These are phyloP conservation scores for Leptomonas seymouri DNA, from an alignment of 208 protist species.

Conservation along the genomic window DNA sequence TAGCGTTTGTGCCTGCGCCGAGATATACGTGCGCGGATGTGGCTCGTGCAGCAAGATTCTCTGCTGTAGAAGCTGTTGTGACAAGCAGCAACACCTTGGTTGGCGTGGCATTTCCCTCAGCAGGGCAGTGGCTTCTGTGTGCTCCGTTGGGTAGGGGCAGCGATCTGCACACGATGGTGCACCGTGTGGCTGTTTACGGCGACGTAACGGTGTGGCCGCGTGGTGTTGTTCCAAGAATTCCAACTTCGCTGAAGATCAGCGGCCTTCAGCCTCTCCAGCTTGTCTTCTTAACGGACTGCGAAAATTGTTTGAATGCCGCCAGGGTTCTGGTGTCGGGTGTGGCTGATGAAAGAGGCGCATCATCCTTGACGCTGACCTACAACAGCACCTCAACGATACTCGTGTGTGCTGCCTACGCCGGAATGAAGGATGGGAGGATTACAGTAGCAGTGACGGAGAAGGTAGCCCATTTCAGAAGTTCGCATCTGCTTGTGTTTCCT, in stretches of 20 bases:
- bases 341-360: slow-evolving; percentile 1
- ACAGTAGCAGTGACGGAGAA: slow-evolving; percentile 11
- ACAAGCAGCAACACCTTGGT: slow-evolving; percentile 2
- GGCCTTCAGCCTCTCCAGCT: slow-evolving; percentile 1
- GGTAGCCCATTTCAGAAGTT: neutral
- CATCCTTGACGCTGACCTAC: slow-evolving; percentile 4
- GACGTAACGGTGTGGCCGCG: neutral
- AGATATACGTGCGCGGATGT: slow-evolving; percentile 1
- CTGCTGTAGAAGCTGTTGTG: neutral
- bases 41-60: neutral
- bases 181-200: slow-evolving; percentile 9
- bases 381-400: slow-evolving; percentile 2
- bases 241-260: neutral
- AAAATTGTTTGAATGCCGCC: neutral
- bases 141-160: neutral
- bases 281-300: neutral
- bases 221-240: neutral
- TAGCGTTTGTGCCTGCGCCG: slow-evolving; percentile 8
- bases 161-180: neutral
- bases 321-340: neutral
- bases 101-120: neutral
- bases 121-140: slow-evolving; percentile 11
- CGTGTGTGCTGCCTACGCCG: slow-evolving; percentile 16
- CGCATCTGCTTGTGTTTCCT: neutral
- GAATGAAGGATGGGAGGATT: neutral